Conservation (phyloP, 345 rosid genomes). For the Euphorbia pulcherrima region DNA sequence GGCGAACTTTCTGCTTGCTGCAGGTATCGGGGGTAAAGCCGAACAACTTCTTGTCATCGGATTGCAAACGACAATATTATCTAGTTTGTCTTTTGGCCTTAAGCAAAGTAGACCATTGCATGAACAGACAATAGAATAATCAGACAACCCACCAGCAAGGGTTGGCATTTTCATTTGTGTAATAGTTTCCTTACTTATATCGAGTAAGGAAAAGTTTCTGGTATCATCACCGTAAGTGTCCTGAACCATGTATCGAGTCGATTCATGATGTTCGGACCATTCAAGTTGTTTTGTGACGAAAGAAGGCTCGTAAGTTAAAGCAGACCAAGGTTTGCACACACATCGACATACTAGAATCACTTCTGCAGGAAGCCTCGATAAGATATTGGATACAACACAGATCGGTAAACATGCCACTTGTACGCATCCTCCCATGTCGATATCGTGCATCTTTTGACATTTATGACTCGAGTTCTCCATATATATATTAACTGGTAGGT, state of each 20-base stretch:
- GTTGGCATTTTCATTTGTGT: neutral
- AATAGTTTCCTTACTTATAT: neutral
- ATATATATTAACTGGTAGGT: no score
- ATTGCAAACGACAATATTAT: constrained; percentile 1
- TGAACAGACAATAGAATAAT: neutral
- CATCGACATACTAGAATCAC: neutral
- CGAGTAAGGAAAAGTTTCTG: neutral
- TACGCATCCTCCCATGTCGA: neutral
- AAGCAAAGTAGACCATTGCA: constrained; percentile 6
- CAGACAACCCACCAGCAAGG: neutral
- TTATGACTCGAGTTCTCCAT: neutral
- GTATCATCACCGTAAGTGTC: neutral
- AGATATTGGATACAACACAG: neutral
- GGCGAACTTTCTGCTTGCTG: no score
- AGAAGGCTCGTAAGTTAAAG: neutral
- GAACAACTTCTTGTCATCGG: neutral
- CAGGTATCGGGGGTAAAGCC: neutral
- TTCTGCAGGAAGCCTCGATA: neutral
- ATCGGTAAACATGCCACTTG: neutral
- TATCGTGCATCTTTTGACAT: neutral
- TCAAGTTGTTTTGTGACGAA: neutral
- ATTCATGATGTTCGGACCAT: neutral
- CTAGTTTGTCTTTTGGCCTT: neutral
- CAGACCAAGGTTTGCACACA: constrained; percentile 4
- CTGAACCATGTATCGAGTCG: neutral